Percentiles rank a stretch among this genome's conserved stretches.
Conservation (phyloP, 768 basidiomycete species). For the Saitozyma sp. region DNA sequence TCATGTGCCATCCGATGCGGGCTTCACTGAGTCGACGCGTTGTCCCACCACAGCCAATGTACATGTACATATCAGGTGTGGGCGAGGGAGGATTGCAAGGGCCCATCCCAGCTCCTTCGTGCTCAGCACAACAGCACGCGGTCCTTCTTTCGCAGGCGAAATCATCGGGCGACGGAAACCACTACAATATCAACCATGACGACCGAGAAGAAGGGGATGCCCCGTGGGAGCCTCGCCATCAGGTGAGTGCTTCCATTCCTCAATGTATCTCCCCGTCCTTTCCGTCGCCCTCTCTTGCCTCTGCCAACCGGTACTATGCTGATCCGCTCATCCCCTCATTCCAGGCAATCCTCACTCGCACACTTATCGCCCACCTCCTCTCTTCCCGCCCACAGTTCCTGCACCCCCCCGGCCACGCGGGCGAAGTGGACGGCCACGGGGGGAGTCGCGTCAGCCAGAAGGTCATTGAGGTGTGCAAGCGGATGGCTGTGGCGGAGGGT, state of each 20-base stretch:
- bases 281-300: too few species aligned
- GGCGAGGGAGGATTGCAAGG: too few species aligned
- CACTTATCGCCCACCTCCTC: background rate
- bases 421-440: constrained; percentile 8
- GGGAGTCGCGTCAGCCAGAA: constrained; percentile 10
- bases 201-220: background rate
- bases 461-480: constrained; percentile 2
- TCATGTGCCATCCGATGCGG: too few species aligned
- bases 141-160: too few species aligned
- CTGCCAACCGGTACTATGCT: too few species aligned
- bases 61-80: too few species aligned
- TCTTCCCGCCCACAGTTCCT: background rate
- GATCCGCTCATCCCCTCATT: background rate
- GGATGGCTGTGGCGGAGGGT: constrained; percentile 3
- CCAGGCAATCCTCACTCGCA: background rate
- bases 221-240: background rate
- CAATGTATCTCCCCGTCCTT: too few species aligned
- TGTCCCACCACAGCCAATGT: too few species aligned
- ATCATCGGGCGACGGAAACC: too few species aligned
- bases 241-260: too few species aligned
- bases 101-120: background rate
- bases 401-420: background rate
- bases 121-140: background rate
- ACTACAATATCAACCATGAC: background rate
- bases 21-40: too few species aligned